Conservation (phyloP, 75 land plant species). For the Selaginella tamariscina region DNA sequence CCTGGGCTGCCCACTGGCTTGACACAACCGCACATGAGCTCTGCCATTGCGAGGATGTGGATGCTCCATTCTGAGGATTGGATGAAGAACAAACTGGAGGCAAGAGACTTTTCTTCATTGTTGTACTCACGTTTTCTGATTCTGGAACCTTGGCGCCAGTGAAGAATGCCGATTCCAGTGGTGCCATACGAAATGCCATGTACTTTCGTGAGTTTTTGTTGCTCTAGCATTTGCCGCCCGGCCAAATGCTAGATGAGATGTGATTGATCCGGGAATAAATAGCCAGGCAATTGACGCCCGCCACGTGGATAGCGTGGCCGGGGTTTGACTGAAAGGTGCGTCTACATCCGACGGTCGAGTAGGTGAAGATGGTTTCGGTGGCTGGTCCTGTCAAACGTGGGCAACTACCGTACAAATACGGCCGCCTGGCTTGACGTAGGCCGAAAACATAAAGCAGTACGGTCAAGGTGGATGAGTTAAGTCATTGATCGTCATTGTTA, state of each 20-base stretch:
- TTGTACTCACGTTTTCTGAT: no score
- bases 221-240: not conserved
- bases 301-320: no score
- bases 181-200: not conserved
- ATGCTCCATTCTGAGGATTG: not conserved
- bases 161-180: not conserved
- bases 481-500: no score
- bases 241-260: no score
- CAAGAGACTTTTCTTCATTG: not conserved
- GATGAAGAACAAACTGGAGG: not conserved
- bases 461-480: no score
- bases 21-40: conserved; percentile 30
- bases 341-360: not conserved
- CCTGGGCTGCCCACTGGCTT: conserved; percentile 16
- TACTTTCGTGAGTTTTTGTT: not conserved
- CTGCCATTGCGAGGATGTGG: conserved; percentile 23
- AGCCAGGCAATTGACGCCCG: not conserved
- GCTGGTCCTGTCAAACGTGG: conserved; percentile 1
- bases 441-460: no score
- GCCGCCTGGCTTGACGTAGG: no score
- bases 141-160: not conserved
- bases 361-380: not conserved
- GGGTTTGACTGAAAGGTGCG: not conserved
- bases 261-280: no score
- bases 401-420: no score